Conservation (phyloP, 495 filamentous ascomycete genomes). For the Glutinoglossum americanum region DNA sequence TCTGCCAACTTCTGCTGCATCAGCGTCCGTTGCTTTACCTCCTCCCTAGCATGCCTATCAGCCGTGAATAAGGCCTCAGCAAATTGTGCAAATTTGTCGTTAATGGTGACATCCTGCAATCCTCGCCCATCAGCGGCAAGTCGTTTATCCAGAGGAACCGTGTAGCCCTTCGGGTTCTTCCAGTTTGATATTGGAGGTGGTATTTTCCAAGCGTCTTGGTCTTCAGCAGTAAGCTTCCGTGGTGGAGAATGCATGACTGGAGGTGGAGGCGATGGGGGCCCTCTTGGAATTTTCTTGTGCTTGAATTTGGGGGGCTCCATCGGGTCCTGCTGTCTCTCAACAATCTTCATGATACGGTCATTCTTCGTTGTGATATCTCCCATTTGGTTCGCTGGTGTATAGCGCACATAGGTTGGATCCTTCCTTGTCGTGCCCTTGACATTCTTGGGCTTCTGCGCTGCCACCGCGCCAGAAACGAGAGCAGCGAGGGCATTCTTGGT, state of each 20-base stretch:
- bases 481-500: conserved; percentile 67
- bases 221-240: conserved; percentile 83
- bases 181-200: conserved; percentile 90
- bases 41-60: conserved; percentile 83
- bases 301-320: conserved; percentile 99
- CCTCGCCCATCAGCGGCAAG: conserved; percentile 88
- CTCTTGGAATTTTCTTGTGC: conserved; percentile 92
- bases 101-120: conserved; percentile 86
- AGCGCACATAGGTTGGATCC: conserved; percentile 85
- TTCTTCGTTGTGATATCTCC: conserved; percentile 72
- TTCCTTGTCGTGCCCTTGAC: conserved; percentile 53
- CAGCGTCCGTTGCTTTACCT: conserved; percentile 73
- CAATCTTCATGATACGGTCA: conserved; percentile 96
- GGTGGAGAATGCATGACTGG: conserved; percentile 93
- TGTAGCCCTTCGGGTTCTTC: conserved; percentile 99
- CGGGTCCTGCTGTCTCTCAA: conserved; percentile 81
- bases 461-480: conserved; percentile 66
- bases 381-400: conserved; percentile 94
- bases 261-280: conserved; percentile 78
- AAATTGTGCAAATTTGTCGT: conserved; percentile 97
- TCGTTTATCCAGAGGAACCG: conserved; percentile 87
- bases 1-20: conserved; percentile 97
- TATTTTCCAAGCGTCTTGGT: conserved; percentile 93
- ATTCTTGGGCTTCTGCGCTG: conserved; percentile 89
- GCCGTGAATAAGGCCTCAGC: conserved; percentile 85